These are phyloP conservation scores for Cantharellus anzutake DNA, from an alignment of 768 basidiomycete species.

Conservation along the genomic window DNA sequence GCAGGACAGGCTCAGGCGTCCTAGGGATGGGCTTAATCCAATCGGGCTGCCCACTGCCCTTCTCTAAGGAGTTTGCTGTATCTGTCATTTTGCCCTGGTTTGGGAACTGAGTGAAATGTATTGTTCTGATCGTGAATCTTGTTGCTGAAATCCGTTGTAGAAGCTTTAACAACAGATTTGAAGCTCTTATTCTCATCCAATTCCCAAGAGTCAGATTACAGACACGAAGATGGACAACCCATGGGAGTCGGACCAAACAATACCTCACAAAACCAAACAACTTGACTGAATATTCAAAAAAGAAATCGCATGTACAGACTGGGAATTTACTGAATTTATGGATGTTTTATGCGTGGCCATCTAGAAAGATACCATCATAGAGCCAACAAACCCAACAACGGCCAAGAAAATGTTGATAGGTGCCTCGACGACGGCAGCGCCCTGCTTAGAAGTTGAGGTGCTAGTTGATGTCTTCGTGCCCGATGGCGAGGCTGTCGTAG, in stretches of 20 bases:
- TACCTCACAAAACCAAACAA: too few relatives aligned
- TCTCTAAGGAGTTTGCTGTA: neutral
- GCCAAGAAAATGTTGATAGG: neutral
- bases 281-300: neutral
- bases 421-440: neutral
- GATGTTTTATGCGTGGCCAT: neutral
- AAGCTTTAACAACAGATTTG: too few relatives aligned
- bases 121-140: too few relatives aligned
- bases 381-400: neutral
- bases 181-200: too few relatives aligned
- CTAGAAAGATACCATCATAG: neutral
- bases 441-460: neutral
- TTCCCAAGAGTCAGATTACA: too few relatives aligned
- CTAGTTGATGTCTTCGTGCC: neutral
- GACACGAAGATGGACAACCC: too few relatives aligned
- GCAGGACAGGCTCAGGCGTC: constrained; percentile 44
- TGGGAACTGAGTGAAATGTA: too few relatives aligned
- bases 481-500: neutral
- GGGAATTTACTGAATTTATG: neutral
- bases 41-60: constrained; percentile 12
- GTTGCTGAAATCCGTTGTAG: too few relatives aligned
- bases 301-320: neutral
- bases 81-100: neutral
- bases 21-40: constrained; percentile 34
- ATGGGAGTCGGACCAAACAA: too few relatives aligned